A percentile compares a stretch with the other conserved stretches of the same genome.
Conservation (phyloP, 306 rosid genomes). For the barrel medic (Medicago truncatula) region DNA sequence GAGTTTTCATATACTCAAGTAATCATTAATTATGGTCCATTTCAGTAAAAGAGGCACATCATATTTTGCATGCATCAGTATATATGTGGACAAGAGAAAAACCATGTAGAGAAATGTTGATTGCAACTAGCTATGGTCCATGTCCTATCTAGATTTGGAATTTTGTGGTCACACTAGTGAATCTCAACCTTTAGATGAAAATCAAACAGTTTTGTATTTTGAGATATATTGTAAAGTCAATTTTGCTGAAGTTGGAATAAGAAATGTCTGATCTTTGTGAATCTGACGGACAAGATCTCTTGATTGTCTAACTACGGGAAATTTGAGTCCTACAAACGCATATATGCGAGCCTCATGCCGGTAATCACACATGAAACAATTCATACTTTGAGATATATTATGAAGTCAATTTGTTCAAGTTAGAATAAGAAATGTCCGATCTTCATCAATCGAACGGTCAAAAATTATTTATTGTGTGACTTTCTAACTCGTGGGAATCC, state of each 20-base stretch:
- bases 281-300: too few species aligned
- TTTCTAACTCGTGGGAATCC: not conserved
- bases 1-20: slow-evolving; percentile 11
- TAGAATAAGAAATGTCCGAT: not conserved
- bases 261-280: too few species aligned
- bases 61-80: slow-evolving; percentile 33
- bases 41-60: slow-evolving; percentile 22
- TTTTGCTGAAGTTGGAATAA: too few species aligned
- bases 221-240: not conserved
- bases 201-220: not conserved
- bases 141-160: slow-evolving; percentile 1
- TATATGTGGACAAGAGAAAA: slow-evolving; percentile 41
- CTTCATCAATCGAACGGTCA: not conserved
- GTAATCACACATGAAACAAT: slow-evolving; percentile 22
- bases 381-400: not conserved
- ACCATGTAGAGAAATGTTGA: slow-evolving; percentile 32
- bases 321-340: not conserved
- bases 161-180: not conserved
- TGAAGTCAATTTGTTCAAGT: not conserved
- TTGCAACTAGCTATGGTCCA: slow-evolving; percentile 31
- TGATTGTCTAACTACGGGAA: too few species aligned
- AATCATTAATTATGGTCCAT: slow-evolving; percentile 24
- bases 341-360: slow-evolving; percentile 7
- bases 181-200: not conserved
- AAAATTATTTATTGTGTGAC: not conserved